Conservation (phyloP, 2,329 filamentous ascomycete species). For the Coniochaeta pulveracea region DNA sequence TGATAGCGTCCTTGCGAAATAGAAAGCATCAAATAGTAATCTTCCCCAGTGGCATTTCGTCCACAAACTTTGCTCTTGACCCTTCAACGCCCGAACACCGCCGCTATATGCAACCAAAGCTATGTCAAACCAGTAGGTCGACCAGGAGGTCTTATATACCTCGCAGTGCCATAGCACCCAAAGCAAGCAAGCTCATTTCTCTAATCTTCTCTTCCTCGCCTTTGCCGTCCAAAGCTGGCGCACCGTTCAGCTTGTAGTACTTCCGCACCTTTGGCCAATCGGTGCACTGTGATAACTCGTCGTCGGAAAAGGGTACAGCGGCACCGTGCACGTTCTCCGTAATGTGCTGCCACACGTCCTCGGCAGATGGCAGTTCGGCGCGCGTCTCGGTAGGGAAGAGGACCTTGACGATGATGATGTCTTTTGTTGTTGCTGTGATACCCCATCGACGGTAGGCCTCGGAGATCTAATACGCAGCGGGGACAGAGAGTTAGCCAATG, state of each 20-base stretch:
- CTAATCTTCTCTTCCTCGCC: constrained; percentile 30
- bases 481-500: no score
- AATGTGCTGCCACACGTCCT: constrained; percentile 38
- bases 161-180: constrained; percentile 70
- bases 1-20: no score
- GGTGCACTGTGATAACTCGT: constrained; percentile 42
- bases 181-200: constrained; percentile 56
- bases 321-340: constrained; percentile 48
- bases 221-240: constrained; percentile 35
- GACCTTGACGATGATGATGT: constrained; percentile 76
- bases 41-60: no score
- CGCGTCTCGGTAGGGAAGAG: constrained; percentile 27
- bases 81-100: constrained; percentile 1
- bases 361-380: not conserved
- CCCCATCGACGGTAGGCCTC: constrained; percentile 88
- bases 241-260: constrained; percentile 69
- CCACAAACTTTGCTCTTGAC: no score
- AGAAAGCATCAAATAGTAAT: no score
- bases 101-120: not conserved
- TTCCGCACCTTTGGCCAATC: constrained; percentile 66
- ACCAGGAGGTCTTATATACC: constrained; percentile 30
- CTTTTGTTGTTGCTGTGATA: constrained; percentile 56
- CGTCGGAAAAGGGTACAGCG: constrained; percentile 48
- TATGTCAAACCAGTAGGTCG: not conserved
- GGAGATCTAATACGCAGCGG: constrained; percentile 52